A percentile compares a stretch with the other conserved stretches of the same genome.
phyloP scores from a whole-genome alignment of 768 basidiomycete species.

The Cubamyces lactineus region DNA sequence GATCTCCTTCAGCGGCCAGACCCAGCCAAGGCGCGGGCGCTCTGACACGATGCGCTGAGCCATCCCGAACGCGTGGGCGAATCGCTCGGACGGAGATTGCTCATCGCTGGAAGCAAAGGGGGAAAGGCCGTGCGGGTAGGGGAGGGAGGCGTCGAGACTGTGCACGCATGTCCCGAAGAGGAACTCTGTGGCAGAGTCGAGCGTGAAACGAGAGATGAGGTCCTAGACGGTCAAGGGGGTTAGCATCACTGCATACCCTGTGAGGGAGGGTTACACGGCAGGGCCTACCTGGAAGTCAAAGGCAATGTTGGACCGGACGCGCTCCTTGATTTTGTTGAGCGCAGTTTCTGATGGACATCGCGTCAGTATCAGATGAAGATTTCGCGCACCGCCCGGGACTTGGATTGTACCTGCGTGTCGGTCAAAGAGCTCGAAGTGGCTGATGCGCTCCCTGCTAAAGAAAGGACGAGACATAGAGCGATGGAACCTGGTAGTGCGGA shows the following conservation, averaged over 20 bases:
- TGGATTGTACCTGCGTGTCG: slow-evolving; percentile 48
- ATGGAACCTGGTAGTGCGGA: slow-evolving; percentile 46
- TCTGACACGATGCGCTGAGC: slow-evolving; percentile 38
- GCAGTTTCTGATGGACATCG: slow-evolving; percentile 15
- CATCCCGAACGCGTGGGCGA: slow-evolving; percentile 44
- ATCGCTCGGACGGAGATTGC: slow-evolving; percentile 29
- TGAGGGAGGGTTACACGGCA: slow-evolving; percentile 30
- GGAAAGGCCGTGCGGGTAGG: slow-evolving; percentile 37
- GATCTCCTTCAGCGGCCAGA: slow-evolving; percentile 51
- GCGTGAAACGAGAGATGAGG: slow-evolving; percentile 46
- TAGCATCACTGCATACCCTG: background rate
- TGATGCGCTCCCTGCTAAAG: slow-evolving; percentile 62
- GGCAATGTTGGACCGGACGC: slow-evolving; percentile 39
- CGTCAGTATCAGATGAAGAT: background rate
- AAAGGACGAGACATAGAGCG: slow-evolving; percentile 67
- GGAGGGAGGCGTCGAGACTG: slow-evolving; percentile 40
- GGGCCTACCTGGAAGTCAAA: slow-evolving; percentile 46
- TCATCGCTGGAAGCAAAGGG: background rate
- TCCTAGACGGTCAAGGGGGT: slow-evolving; percentile 33
- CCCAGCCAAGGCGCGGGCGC: slow-evolving; percentile 42
- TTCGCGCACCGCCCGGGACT: too few relatives aligned
- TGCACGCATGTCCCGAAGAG: slow-evolving; percentile 49
- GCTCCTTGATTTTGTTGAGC: slow-evolving; percentile 37
- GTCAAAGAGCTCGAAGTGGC: slow-evolving; percentile 64
- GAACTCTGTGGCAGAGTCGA: slow-evolving; percentile 63